Evolutionary conservation across 148 eudicot genomes (phyloP), one percentile per base, ranked within the genome.

Genomic region (Dianthus caryophyllus): DNA sequence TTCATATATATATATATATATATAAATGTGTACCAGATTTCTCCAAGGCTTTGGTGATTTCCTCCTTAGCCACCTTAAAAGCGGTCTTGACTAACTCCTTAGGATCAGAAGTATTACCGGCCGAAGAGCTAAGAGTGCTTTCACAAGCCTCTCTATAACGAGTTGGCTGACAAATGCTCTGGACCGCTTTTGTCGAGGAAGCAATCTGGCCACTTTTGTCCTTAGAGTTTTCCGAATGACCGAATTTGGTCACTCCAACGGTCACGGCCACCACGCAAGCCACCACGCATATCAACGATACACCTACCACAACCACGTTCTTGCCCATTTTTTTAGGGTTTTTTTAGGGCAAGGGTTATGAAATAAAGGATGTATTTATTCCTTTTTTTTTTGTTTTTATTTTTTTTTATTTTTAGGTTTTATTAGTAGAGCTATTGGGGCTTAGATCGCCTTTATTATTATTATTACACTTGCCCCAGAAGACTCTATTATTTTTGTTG

Each of bases 131-230:
- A 7, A 84, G 69, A 17, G 76, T 78, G n/a, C 62, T 66, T 2
- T 61, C 76, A 55, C 91, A 87, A 0, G 80, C 77, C 16, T 87
- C 81, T 25, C 65, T 72, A 56, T 78, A 84, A 1, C 69, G 55
- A 0, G 87, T 81, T 9, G 87, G 81, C 18, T 77, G 61, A 61
- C 93, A 87, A 0, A 87, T 51, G 71, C 81, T 67, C 30, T 80
- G 54, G 9, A 84, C 74, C 0, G 92, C 79, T 65, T 78, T 87
- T 15, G 75, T 71, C 0, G 81, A 56, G 1, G 81, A n/a, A 5
- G 70, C 21, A 14, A 80, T 26, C 17, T 56, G 25, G 9, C 39
- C 31, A 4, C 43, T 64, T 41, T 66, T 68, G 51, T 46, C 26
- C 5, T 7, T 11, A 8, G n/a, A n/a, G n/a, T 17, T 26, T 3